These are phyloP conservation scores for Trichothecium sympodiale DNA, from an alignment of 2,329 filamentous ascomycete species.

Conservation along the genomic window DNA sequence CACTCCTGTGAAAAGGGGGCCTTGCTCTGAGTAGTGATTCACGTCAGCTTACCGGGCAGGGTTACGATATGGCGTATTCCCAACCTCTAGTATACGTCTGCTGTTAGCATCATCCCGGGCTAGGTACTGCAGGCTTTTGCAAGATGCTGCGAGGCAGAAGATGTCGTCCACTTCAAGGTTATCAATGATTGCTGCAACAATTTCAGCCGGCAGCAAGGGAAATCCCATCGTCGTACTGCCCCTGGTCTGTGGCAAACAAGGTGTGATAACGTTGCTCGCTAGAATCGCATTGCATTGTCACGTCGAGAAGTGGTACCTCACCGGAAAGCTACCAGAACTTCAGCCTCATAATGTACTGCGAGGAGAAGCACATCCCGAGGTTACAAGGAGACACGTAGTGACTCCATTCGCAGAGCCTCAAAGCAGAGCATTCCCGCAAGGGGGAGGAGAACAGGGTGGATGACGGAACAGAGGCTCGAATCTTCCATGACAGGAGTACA, in stretches of 20 bases:
- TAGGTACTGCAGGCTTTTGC: conserved; percentile 1
- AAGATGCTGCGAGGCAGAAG: conserved; percentile 1
- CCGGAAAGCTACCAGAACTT: too few relatives aligned
- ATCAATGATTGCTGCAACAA: background rate
- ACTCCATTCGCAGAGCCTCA: too few relatives aligned
- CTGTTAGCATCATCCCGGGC: conserved; percentile 2
- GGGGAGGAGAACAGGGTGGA: background rate
- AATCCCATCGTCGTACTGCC: conserved; percentile 1
- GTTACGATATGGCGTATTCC: background rate
- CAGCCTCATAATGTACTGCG: too few relatives aligned
- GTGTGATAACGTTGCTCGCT: too few relatives aligned
- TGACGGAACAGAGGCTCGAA: background rate
- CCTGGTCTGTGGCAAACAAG: too few relatives aligned
- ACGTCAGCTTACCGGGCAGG: too few relatives aligned
- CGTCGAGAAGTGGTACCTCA: too few relatives aligned
- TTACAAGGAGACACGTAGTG: too few relatives aligned
- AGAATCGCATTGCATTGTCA: too few relatives aligned
- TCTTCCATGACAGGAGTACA: too few relatives aligned
- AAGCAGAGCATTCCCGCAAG: background rate
- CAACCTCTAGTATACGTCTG: background rate
- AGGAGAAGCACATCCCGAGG: too few relatives aligned
- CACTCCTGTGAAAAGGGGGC: background rate
- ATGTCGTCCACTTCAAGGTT: conserved; percentile 1
- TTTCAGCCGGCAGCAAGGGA: background rate
- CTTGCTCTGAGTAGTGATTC: background rate